These are phyloP conservation scores for Backusella westeae DNA, from an alignment of 192 early-diverging fungal species.

Conservation along the genomic window DNA sequence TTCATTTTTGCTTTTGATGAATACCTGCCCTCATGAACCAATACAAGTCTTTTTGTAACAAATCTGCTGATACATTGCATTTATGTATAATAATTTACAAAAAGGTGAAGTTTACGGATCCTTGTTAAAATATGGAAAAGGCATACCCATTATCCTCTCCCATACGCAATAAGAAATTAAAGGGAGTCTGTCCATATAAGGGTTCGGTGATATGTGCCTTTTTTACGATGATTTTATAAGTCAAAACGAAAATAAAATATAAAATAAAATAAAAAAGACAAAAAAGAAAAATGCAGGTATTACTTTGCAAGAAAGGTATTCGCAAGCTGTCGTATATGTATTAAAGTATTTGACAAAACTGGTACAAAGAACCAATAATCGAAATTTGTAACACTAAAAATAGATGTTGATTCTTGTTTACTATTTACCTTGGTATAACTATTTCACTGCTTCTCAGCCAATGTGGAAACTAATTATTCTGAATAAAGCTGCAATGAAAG, in stretches of 20 bases:
- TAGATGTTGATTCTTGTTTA: too few relatives aligned
- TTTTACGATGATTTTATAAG: neutral
- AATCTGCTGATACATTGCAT: neutral
- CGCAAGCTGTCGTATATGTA: neutral
- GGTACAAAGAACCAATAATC: neutral
- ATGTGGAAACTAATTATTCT: too few relatives aligned
- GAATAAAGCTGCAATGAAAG: neutral
- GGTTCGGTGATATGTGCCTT: neutral
- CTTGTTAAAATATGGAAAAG: neutral
- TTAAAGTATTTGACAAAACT: neutral
- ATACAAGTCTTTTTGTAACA: neutral
- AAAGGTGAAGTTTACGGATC: neutral
- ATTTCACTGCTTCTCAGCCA: too few relatives aligned
- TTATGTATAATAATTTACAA: neutral
- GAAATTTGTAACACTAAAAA: neutral
- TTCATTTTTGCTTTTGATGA: too few relatives aligned
- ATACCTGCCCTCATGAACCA: too few relatives aligned
- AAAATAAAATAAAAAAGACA: too few relatives aligned
- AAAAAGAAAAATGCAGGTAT: neutral
- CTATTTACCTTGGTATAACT: too few relatives aligned
- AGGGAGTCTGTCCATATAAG: neutral
- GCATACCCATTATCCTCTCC: neutral
- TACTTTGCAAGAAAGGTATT: neutral
- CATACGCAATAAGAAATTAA: neutral
- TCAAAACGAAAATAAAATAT: neutral